Percentiles rank a stretch among this genome's conserved stretches.
These are phyloP conservation scores for Rhodocollybia butyracea DNA, from an alignment of 768 basidiomycete genomes.

Conservation along the genomic window DNA sequence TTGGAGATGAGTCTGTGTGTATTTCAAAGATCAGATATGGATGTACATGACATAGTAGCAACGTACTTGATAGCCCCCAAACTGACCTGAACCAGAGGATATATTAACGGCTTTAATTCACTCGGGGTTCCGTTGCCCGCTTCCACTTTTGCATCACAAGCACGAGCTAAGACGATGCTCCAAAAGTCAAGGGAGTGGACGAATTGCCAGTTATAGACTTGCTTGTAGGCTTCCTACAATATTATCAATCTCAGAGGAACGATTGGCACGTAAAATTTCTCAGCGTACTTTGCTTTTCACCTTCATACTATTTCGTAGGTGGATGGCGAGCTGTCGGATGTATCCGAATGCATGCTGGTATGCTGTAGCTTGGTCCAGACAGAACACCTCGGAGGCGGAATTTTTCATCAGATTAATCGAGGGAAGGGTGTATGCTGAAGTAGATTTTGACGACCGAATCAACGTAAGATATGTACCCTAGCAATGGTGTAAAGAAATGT, in stretches of 20 bases:
- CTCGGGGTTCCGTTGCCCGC: constrained; percentile 57
- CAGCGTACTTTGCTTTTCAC: constrained; percentile 69
- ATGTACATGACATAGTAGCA: constrained; percentile 6
- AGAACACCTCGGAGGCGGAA: constrained; percentile 90
- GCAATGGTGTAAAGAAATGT: not conserved
- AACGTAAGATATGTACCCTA: constrained; percentile 91
- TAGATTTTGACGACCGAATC: constrained; percentile 80
- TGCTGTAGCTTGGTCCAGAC: constrained; percentile 63
- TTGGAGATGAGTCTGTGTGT: constrained; percentile 80
- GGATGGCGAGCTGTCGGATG: constrained; percentile 92
- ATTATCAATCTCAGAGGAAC: constrained; percentile 1
- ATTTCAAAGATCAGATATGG: not conserved
- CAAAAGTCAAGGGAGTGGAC: constrained; percentile 96
- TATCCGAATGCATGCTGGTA: constrained; percentile 97
- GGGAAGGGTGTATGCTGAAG: constrained; percentile 83
- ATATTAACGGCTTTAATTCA: constrained; percentile 84
- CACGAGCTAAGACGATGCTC: constrained; percentile 81
- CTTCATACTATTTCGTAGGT: constrained; percentile 89
- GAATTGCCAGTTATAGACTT: constrained; percentile 99
- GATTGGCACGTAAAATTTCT: not conserved
- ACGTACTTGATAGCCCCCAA: constrained; percentile 89
- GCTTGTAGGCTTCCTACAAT: constrained; percentile 79
- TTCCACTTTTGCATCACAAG: constrained; percentile 64
- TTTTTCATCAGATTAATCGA: constrained; percentile 98
- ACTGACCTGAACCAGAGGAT: constrained; percentile 92